A percentile compares a stretch with the other conserved stretches of the same genome.
Evolutionary conservation across 345 rosid species (phyloP).

Genomic region (Pistacia atlantica): DNA sequence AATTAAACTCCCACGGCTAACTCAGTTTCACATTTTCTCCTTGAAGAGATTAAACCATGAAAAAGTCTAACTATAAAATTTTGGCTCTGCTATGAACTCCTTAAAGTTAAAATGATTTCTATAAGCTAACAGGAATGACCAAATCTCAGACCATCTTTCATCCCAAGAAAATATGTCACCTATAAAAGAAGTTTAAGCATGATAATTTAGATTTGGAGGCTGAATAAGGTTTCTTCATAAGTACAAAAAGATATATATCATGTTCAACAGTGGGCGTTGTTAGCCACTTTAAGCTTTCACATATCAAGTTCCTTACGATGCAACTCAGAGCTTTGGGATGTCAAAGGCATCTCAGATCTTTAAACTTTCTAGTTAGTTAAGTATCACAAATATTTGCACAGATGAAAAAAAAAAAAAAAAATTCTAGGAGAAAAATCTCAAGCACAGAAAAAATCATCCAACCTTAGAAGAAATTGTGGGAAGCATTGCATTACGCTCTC

Average conservation of each 20-base stretch:
- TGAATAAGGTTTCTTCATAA: background rate
- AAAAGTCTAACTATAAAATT: too few species aligned
- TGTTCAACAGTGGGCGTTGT: background rate
- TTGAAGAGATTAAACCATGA: too few species aligned
- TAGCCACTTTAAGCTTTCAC: conserved; percentile 1
- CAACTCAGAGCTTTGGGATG: background rate
- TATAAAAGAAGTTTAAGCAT: background rate
- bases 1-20: too few species aligned
- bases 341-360: background rate
- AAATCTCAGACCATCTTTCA: background rate
- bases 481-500: conserved; percentile 99
- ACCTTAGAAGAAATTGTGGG: conserved; percentile 98
- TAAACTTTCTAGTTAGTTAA: background rate
- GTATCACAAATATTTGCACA: background rate
- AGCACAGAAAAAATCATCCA: background rate
- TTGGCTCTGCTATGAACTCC: too few species aligned
- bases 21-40: too few species aligned
- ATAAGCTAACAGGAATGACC: background rate
- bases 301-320: background rate
- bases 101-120: background rate
- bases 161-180: background rate
- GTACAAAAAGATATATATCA: background rate
- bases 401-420: too few species aligned
- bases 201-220: background rate
- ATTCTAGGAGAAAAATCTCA: background rate